A percentile compares a stretch with the other conserved stretches of the same genome.
These are phyloP conservation scores for Saccharomycopsis fibuligera DNA, from an alignment of 805 yeast species.

Conservation along the genomic window DNA sequence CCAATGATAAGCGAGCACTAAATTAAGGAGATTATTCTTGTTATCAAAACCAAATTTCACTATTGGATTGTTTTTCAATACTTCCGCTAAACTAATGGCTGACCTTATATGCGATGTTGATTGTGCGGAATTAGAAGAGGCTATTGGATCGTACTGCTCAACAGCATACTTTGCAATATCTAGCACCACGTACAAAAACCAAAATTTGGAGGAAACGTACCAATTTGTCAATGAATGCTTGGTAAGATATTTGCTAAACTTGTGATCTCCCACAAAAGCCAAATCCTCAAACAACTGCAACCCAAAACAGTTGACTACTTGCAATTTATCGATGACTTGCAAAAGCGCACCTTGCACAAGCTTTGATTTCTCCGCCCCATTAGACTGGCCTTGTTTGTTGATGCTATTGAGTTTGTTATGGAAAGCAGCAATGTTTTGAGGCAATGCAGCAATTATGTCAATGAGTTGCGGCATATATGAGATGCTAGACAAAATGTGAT, in stretches of 20 bases:
- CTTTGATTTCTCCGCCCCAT: background rate
- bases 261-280: slow-evolving; percentile 20
- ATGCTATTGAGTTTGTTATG: too few relatives aligned
- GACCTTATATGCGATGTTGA: too few relatives aligned
- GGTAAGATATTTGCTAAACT: slow-evolving; percentile 3
- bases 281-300: slow-evolving; percentile 18
- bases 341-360: background rate
- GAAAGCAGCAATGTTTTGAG: too few relatives aligned
- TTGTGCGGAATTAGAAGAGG: too few relatives aligned
- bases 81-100: background rate
- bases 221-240: slow-evolving; percentile 9
- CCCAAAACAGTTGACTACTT: slow-evolving; percentile 13
- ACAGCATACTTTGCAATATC: slow-evolving; percentile 6
- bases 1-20: slow-evolving; percentile 20
- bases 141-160: too few relatives aligned
- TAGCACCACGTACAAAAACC: slow-evolving; percentile 17
- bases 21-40: slow-evolving; percentile 7
- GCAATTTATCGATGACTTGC: slow-evolving; percentile 9
- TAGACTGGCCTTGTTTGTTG: background rate
- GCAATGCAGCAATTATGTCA: background rate
- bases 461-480: slow-evolving; percentile 17
- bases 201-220: slow-evolving; percentile 20
- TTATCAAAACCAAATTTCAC: slow-evolving; percentile 5
- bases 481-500: slow-evolving; percentile 7
- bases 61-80: background rate